phyloP scores from a whole-genome alignment of 805 yeast species.

The Saccharomycopsis fibuligera region DNA sequence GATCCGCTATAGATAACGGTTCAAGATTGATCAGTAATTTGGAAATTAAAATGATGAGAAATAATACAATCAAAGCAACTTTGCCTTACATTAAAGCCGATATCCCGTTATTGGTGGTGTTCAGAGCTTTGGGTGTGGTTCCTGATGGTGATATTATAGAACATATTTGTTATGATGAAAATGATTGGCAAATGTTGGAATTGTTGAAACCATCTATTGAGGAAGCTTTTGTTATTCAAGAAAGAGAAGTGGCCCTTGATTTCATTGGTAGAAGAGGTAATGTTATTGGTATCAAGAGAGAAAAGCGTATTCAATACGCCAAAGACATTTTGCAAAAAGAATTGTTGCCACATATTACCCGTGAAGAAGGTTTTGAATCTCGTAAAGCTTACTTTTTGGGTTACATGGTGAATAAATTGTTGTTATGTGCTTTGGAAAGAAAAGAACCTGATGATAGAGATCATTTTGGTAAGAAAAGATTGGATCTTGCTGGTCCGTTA shows the following conservation, averaged over 20 bases:
- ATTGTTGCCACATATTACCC: constrained; percentile 94
- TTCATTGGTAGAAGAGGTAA: constrained; percentile 98
- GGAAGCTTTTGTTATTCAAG: constrained; percentile 97
- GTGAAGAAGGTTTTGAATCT: constrained; percentile 93
- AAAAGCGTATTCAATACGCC: constrained; percentile 97
- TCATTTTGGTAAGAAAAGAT: constrained; percentile 97
- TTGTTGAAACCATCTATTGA: constrained; percentile 98
- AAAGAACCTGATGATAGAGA: constrained; percentile 99
- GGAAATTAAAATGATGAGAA: constrained; percentile 88
- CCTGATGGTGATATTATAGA: constrained; percentile 99
- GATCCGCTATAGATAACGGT: constrained; percentile 96
- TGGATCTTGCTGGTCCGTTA: constrained; percentile 97
- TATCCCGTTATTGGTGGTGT: constrained; percentile 93
- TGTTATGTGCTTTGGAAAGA: constrained; percentile 93
- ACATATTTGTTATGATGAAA: constrained; percentile 95
- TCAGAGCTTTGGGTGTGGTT: constrained; percentile 95
- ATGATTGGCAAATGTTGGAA: constrained; percentile 99
- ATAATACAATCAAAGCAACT: constrained; percentile 89
- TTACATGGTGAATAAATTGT: constrained; percentile 92
- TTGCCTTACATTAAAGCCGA: constrained; percentile 95
- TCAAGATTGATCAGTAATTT: constrained; percentile 88
- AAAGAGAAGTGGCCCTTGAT: constrained; percentile 95
- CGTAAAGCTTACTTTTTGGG: constrained; percentile 97
- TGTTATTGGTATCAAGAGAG: constrained; percentile 92
- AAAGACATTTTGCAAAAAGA: constrained; percentile 95